Evolutionary conservation across 2,329 filamentous ascomycete species (phyloP).

Genomic region (Xylariaceae sp.): DNA sequence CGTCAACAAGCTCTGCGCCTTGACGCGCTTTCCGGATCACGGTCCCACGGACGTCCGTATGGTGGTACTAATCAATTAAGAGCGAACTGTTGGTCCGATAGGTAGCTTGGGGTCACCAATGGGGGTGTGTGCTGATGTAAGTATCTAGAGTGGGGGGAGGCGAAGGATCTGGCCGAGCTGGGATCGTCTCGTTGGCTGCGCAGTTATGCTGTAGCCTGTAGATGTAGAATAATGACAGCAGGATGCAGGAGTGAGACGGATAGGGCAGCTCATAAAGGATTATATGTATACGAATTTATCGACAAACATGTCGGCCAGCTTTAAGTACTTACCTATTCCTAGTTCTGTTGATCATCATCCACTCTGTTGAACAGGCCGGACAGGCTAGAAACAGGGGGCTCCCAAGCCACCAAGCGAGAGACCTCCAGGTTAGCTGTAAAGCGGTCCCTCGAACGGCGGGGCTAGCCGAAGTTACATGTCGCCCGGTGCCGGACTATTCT

Average conservation of each 20-base stretch:
- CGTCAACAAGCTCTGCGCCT: too few relatives aligned
- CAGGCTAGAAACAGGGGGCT: conserved; percentile 2
- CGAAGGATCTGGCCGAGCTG: too few relatives aligned
- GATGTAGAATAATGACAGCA: too few relatives aligned
- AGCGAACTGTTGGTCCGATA: too few relatives aligned
- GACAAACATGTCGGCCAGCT: too few relatives aligned
- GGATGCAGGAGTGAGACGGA: too few relatives aligned
- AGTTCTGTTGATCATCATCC: not conserved
- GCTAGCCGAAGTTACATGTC: conserved; percentile 11
- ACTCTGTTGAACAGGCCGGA: not conserved
- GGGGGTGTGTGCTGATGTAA: too few relatives aligned
- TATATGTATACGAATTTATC: not conserved
- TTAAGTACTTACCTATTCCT: not conserved
- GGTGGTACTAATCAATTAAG: not conserved
- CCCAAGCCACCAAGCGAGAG: conserved; percentile 1
- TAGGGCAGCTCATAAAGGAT: not conserved
- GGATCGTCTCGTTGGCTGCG: too few relatives aligned
- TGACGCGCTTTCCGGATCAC: too few relatives aligned
- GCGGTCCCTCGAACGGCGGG: conserved; percentile 7
- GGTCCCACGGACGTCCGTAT: not conserved
- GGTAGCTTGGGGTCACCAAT: too few relatives aligned
- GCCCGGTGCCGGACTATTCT: conserved; percentile 10
- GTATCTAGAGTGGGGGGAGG: too few relatives aligned
- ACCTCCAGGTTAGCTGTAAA: conserved; percentile 7
- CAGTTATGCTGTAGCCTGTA: too few relatives aligned